A percentile compares a stretch with the other conserved stretches of the same genome.
These are phyloP conservation scores for Talaromyces thailandensis DNA, from an alignment of 495 filamentous ascomycete genomes.

Conservation along the genomic window DNA sequence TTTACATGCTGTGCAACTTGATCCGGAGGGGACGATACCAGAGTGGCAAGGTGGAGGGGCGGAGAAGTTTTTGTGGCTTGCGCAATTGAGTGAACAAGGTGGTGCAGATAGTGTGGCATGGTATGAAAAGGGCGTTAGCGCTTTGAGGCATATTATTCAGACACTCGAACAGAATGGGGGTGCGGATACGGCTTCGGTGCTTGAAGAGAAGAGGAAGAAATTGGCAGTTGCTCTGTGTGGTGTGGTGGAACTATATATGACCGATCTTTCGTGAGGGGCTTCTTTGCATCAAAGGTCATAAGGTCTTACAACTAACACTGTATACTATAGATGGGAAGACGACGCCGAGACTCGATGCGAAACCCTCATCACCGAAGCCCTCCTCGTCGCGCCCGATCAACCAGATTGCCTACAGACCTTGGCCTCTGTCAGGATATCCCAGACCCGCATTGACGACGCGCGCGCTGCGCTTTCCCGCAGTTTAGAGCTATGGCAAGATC, in stretches of 20 bases:
- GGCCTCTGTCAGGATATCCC: slow-evolving; percentile 87
- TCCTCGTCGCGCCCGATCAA: slow-evolving; percentile 61
- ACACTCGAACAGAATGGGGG: slow-evolving; percentile 29
- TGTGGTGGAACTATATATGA: slow-evolving; percentile 95
- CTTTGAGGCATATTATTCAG: slow-evolving; percentile 59
- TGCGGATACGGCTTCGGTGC: slow-evolving; percentile 28
- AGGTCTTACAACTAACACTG: neutral
- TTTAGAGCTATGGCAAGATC: slow-evolving; percentile 67
- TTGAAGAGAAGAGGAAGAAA: slow-evolving; percentile 65
- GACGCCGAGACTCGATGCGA: slow-evolving; percentile 85
- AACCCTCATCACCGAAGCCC: slow-evolving; percentile 74
- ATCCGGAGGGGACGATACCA: slow-evolving; percentile 56
- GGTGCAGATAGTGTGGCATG: slow-evolving; percentile 75
- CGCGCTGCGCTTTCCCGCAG: slow-evolving; percentile 66
- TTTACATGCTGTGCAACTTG: slow-evolving; percentile 56
- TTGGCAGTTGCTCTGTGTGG: slow-evolving; percentile 81
- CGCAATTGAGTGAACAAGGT: slow-evolving; percentile 83
- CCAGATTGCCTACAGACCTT: slow-evolving; percentile 87
- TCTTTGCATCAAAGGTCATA: neutral
- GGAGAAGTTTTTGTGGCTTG: slow-evolving; percentile 93
- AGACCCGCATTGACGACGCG: slow-evolving; percentile 68
- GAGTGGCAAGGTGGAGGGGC: slow-evolving; percentile 66
- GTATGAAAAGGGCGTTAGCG: slow-evolving; percentile 74
- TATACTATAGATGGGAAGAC: slow-evolving; percentile 58
- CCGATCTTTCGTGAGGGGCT: slow-evolving; percentile 60